Conservation (phyloP, 331 rosid species). For the Acacia pycnantha region DNA sequence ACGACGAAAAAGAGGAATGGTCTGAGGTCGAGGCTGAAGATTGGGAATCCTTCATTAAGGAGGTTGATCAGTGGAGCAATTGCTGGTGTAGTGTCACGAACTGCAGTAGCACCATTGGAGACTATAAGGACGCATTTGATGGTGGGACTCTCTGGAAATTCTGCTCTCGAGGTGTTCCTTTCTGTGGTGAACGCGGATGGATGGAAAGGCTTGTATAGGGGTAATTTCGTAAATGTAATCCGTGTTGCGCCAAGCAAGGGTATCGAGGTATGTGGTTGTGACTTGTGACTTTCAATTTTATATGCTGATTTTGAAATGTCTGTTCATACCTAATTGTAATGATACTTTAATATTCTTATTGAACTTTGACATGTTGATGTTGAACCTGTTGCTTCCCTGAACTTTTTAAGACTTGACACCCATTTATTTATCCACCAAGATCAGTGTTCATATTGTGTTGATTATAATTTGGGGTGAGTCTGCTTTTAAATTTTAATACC, state of each 20-base stretch:
- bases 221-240: conserved; percentile 60
- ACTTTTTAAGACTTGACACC: neutral
- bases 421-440: neutral
- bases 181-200: conserved; percentile 61
- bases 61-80: conserved; percentile 76
- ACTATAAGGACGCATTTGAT: conserved; percentile 68
- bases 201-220: conserved; percentile 67
- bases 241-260: conserved; percentile 77
- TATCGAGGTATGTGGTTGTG: conserved; percentile 47
- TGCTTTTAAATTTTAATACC: neutral
- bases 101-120: conserved; percentile 67
- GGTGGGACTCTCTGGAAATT: conserved; percentile 58
- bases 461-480: neutral
- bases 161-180: conserved; percentile 46
- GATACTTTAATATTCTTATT: neutral
- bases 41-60: conserved; percentile 54
- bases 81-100: conserved; percentile 73
- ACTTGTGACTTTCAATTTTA: neutral
- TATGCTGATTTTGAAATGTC: neutral
- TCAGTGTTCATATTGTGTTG: neutral
- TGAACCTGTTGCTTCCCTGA: neutral
- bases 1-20: conserved; percentile 29
- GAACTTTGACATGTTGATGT: neutral
- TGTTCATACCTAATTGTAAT: neutral
- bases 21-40: conserved; percentile 50